Conservation (phyloP, 257 asterid species). For the Solanum tarijense region DNA sequence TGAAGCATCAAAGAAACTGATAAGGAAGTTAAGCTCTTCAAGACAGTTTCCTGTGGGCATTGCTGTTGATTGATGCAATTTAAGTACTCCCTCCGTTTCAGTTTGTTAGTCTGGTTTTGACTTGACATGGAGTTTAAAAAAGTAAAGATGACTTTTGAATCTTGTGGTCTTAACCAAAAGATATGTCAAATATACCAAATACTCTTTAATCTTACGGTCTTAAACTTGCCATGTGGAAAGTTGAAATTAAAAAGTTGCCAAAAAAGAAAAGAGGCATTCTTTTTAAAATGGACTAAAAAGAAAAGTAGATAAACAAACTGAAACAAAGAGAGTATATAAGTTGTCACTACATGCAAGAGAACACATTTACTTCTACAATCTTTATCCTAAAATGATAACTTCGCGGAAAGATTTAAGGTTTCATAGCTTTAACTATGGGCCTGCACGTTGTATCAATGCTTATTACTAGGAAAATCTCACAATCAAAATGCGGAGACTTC, state of each 20-base stretch:
- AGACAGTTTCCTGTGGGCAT: background rate
- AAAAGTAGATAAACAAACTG: no score
- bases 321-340: background rate
- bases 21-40: background rate
- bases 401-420: background rate
- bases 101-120: background rate
- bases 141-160: background rate
- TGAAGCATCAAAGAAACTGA: background rate
- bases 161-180: background rate
- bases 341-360: background rate
- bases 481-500: background rate
- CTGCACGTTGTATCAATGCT: background rate
- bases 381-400: background rate
- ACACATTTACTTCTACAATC: background rate
- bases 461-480: background rate
- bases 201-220: background rate
- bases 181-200: background rate
- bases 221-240: background rate
- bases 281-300: background rate
- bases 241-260: background rate
- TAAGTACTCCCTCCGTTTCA: background rate
- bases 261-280: background rate
- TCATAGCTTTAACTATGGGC: background rate
- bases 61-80: background rate
- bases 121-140: background rate